These are phyloP conservation scores for Obba rivulosa DNA, from an alignment of 768 basidiomycete genomes.

Conservation along the genomic window DNA sequence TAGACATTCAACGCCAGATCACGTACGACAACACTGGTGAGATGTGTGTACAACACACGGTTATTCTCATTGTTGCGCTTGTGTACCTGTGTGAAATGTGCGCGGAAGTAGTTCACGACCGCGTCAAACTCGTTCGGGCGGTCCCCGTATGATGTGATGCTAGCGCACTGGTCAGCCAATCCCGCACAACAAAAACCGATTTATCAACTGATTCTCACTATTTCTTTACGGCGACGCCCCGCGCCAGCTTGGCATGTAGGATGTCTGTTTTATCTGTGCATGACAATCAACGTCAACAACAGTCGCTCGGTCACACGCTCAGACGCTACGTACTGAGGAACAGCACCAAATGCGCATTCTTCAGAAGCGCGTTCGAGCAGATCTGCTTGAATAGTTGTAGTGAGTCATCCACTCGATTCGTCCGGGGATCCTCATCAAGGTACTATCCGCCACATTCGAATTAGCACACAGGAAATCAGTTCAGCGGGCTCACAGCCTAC, in stretches of 20 bases:
- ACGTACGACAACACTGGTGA: slow-evolving; percentile 75
- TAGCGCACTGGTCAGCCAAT: slow-evolving; percentile 22
- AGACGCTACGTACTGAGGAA: slow-evolving; percentile 67
- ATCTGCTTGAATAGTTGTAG: slow-evolving; percentile 85
- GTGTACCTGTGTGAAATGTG: slow-evolving; percentile 78
- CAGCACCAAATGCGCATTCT: slow-evolving; percentile 42
- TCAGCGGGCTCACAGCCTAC: slow-evolving; percentile 27
- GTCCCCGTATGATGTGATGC: slow-evolving; percentile 74
- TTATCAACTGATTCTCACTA: slow-evolving; percentile 47
- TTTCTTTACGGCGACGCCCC: slow-evolving; percentile 67
- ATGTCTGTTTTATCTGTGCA: slow-evolving; percentile 72
- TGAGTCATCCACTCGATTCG: slow-evolving; percentile 84
- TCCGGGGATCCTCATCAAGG: slow-evolving; percentile 80
- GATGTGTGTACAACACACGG: slow-evolving; percentile 63
- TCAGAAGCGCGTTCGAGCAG: slow-evolving; percentile 74
- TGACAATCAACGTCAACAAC: not conserved
- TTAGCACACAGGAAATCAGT: no score
- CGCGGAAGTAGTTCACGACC: slow-evolving; percentile 75
- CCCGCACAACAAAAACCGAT: not conserved
- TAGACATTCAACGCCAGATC: not conserved
- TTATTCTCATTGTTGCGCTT: slow-evolving; percentile 53
- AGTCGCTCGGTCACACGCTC: slow-evolving; percentile 28
- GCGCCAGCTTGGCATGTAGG: slow-evolving; percentile 63
- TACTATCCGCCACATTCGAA: slow-evolving; percentile 41
- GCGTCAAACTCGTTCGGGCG: slow-evolving; percentile 66